Percentiles rank a stretch among this genome's conserved stretches.
These are phyloP conservation scores for Hortiboletus campestris DNA, from an alignment of 768 basidiomycete genomes.

Conservation along the genomic window DNA sequence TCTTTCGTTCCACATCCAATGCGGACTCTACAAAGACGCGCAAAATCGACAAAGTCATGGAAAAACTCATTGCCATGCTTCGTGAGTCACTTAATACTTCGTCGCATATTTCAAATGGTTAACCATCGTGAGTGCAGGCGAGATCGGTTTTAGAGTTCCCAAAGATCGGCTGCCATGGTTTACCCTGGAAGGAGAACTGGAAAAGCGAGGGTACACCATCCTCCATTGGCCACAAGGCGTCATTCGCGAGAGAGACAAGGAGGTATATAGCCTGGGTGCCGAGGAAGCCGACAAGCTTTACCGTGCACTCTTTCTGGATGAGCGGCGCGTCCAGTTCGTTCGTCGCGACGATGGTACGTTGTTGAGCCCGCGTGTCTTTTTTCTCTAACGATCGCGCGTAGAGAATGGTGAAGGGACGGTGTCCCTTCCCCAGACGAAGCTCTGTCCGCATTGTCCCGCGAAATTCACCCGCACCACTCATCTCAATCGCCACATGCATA, in stretches of 20 bases:
- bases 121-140: not conserved
- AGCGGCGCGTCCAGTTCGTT: not conserved
- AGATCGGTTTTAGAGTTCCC: not conserved
- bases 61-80: conserved; percentile 5
- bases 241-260: not conserved
- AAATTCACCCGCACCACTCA: too few relatives aligned
- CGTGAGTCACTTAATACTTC: not conserved
- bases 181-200: not conserved
- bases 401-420: too few relatives aligned
- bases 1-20: not conserved
- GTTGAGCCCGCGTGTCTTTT: too few relatives aligned
- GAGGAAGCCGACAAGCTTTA: not conserved
- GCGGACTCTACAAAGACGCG: not conserved
- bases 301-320: not conserved
- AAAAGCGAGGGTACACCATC: not conserved
- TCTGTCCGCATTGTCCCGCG: conserved; percentile 39
- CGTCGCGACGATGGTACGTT: too few relatives aligned
- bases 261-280: not conserved
- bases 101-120: not conserved
- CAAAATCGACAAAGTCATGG: conserved; percentile 1
- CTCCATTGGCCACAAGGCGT: conserved; percentile 2
- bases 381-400: too few relatives aligned
- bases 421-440: conserved; percentile 68
- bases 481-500: conserved; percentile 38
- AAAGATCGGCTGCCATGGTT: not conserved